phyloP scores from a whole-genome alignment of 768 basidiomycete species.

The Lactarius indigo region DNA sequence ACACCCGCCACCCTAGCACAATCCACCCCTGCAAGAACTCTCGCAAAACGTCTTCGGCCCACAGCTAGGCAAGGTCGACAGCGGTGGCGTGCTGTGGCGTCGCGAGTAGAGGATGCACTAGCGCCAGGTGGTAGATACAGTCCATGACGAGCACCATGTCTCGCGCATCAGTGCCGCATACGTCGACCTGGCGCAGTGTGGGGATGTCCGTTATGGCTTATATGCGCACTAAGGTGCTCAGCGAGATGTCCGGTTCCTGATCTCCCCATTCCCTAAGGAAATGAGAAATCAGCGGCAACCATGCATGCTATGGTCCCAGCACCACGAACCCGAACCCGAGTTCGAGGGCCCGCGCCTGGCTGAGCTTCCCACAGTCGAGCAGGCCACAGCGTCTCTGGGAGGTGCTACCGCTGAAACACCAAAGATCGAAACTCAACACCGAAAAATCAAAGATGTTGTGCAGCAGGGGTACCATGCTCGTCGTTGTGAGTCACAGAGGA shows the following conservation, averaged over 20 bases:
- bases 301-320: not conserved
- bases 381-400: slow-evolving; percentile 36
- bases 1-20: slow-evolving; percentile 2
- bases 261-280: too few species aligned
- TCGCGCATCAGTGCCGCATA: not conserved
- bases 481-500: too few species aligned
- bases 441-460: not conserved
- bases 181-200: slow-evolving; percentile 1
- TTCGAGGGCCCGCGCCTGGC: slow-evolving; percentile 56
- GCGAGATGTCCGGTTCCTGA: slow-evolving; percentile 24
- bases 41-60: slow-evolving; percentile 32
- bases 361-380: slow-evolving; percentile 43
- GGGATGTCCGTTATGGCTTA: slow-evolving; percentile 24
- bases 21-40: slow-evolving; percentile 28
- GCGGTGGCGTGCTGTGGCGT: not conserved
- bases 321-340: slow-evolving; percentile 63
- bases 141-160: slow-evolving; percentile 8
- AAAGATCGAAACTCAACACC: slow-evolving; percentile 69
- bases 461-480: too few species aligned
- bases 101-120: slow-evolving; percentile 7
- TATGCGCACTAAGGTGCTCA: slow-evolving; percentile 15
- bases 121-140: slow-evolving; percentile 15
- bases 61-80: slow-evolving; percentile 6
- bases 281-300: too few species aligned
- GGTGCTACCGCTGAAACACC: slow-evolving; percentile 54